Evolutionary conservation across 257 asterid species (phyloP).

Genomic region (Hygrophila difformis): DNA sequence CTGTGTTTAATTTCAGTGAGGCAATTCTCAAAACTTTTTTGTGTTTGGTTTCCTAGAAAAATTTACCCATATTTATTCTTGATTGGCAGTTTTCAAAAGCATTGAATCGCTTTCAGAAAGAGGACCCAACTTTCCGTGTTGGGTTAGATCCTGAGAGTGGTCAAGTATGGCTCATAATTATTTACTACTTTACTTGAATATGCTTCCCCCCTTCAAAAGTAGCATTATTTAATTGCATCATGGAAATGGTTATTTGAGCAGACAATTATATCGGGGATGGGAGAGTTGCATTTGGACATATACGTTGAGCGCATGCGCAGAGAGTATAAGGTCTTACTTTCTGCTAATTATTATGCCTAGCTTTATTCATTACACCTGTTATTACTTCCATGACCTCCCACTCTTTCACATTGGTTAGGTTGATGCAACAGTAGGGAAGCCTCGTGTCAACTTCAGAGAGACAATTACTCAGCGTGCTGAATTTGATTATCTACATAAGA

Average conservation of each 20-base stretch:
- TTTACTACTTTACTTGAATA: no score
- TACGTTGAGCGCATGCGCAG: slow-evolving; percentile 97
- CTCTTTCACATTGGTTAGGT: slow-evolving; percentile 44
- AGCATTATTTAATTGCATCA: background rate
- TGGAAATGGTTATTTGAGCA: slow-evolving; percentile 35
- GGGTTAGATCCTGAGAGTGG: slow-evolving; percentile 94
- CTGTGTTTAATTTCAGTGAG: slow-evolving; percentile 13
- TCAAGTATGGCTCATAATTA: slow-evolving; percentile 67
- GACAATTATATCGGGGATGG: slow-evolving; percentile 99
- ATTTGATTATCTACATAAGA: slow-evolving; percentile 95
- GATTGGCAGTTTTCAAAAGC: slow-evolving; percentile 92
- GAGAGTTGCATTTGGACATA: slow-evolving; percentile 93
- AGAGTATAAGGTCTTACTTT: slow-evolving; percentile 74
- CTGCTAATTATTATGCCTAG: slow-evolving; percentile 7
- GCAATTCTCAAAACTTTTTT: slow-evolving; percentile 5
- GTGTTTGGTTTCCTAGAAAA: slow-evolving; percentile 10
- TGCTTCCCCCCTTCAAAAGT: slow-evolving; percentile 3
- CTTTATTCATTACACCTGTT: slow-evolving; percentile 5
- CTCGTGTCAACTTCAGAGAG: slow-evolving; percentile 98
- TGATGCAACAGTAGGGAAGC: slow-evolving; percentile 93
- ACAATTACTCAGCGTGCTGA: slow-evolving; percentile 88
- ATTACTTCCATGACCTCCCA: slow-evolving; percentile 7
- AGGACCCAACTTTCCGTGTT: slow-evolving; percentile 98
- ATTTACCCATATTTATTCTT: slow-evolving; percentile 7
- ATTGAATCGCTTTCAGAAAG: slow-evolving; percentile 90